Percentiles rank a stretch among this genome's conserved stretches.
Evolutionary conservation across 1,284 basidiomycete species (phyloP).

Genomic region (Ustilago shanxiensis): DNA sequence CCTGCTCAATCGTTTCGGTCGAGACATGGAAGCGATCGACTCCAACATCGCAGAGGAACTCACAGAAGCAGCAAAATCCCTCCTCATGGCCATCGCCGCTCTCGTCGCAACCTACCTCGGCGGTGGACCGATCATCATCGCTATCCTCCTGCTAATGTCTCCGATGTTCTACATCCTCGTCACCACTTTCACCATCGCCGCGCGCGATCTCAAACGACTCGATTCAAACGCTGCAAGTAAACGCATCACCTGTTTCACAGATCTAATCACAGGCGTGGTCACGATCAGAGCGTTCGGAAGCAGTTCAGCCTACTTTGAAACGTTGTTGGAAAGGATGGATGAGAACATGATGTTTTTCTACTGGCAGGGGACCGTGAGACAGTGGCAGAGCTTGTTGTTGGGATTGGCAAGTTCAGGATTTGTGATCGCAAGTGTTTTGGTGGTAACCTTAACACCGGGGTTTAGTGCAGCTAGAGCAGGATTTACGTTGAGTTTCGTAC

Average conservation of each 20-base stretch:
- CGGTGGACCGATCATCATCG: constrained; percentile 78
- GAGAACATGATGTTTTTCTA: constrained; percentile 90
- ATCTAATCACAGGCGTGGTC: constrained; percentile 85
- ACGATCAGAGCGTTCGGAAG: constrained; percentile 83
- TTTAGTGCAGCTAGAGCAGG: constrained; percentile 45
- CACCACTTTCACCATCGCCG: constrained; percentile 85
- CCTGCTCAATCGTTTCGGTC: constrained; percentile 81
- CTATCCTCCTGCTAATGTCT: constrained; percentile 71
- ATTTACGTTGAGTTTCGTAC: constrained; percentile 62
- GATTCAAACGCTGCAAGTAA: constrained; percentile 78
- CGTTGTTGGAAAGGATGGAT: constrained; percentile 77
- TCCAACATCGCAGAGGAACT: constrained; percentile 73
- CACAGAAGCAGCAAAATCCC: constrained; percentile 60
- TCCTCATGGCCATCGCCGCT: constrained; percentile 70
- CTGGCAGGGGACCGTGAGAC: constrained; percentile 82
- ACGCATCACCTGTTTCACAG: constrained; percentile 85
- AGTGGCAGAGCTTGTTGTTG: constrained; percentile 84
- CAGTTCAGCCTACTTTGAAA: constrained; percentile 72
- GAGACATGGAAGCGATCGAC: constrained; percentile 87
- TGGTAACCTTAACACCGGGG: constrained; percentile 44
- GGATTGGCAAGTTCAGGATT: constrained; percentile 65
- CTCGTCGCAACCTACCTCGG: constrained; percentile 78
- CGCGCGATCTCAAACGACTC: constrained; percentile 86
- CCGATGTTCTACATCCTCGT: constrained; percentile 62
- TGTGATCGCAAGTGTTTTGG: constrained; percentile 58